Conservation (phyloP, 495 filamentous ascomycete genomes). For the Cercophora sp. region DNA sequence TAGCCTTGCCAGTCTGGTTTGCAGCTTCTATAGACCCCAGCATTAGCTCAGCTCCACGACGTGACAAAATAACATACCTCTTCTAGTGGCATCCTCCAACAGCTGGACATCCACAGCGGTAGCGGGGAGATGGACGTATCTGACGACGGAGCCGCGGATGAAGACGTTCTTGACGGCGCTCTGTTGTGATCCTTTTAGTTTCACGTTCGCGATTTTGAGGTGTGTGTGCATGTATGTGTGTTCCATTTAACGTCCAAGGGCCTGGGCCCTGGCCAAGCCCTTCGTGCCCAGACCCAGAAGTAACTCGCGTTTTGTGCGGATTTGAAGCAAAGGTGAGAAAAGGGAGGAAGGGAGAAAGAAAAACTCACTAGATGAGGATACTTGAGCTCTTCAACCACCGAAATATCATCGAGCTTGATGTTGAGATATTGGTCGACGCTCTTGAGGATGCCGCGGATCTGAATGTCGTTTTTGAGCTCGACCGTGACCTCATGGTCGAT, state of each 20-base stretch:
- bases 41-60: background rate
- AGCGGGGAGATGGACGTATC: conserved; percentile 91
- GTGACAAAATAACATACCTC: conserved; percentile 57
- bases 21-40: conserved; percentile 8
- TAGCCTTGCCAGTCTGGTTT: conserved; percentile 15
- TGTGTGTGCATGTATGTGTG: no score
- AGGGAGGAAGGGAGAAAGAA: background rate
- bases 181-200: conserved; percentile 15
- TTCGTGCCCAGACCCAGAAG: no score
- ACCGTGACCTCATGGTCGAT: conserved; percentile 94
- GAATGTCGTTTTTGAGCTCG: conserved; percentile 98
- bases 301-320: no score
- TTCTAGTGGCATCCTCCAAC: conserved; percentile 91
- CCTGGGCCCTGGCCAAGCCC: no score
- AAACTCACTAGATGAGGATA: conserved; percentile 80
- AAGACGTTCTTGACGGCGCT: conserved; percentile 97
- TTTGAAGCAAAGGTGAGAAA: background rate
- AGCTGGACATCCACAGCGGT: conserved; percentile 82
- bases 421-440: conserved; percentile 98
- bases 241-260: no score
- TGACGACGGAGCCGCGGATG: conserved; percentile 91
- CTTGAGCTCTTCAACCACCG: conserved; percentile 82
- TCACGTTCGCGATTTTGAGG: no score
- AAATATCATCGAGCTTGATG: conserved; percentile 95
- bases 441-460: conserved; percentile 89